These are phyloP conservation scores for Chrysanthemum makinoi DNA, from an alignment of 129 eudicot species.

Conservation along the genomic window DNA sequence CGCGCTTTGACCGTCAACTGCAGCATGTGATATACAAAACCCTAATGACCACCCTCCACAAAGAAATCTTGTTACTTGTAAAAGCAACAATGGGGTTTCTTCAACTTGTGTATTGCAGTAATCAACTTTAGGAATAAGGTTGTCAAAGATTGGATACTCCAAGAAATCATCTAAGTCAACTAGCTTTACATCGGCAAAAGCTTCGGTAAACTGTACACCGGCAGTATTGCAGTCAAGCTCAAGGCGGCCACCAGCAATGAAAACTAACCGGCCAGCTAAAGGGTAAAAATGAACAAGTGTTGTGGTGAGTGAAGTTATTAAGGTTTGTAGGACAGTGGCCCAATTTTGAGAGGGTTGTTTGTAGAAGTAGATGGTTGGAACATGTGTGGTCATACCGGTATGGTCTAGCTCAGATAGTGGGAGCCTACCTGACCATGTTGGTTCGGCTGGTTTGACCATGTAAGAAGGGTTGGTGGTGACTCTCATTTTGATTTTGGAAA, in stretches of 20 bases:
- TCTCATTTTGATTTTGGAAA: conserved; percentile 38
- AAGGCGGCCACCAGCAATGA: conserved; percentile 41
- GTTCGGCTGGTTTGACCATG: conserved; percentile 47
- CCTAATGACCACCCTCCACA: conserved; percentile 68
- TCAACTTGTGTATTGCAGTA: conserved; percentile 44
- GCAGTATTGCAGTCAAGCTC: conserved; percentile 51
- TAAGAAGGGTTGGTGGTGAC: conserved; percentile 32
- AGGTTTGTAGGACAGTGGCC: conserved; percentile 31
- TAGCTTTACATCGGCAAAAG: conserved; percentile 32
- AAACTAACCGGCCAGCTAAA: conserved; percentile 54
- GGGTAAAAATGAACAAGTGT: conserved; percentile 59
- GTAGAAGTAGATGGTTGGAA: conserved; percentile 53
- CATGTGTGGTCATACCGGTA: conserved; percentile 39
- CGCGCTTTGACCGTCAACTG: conserved; percentile 67
- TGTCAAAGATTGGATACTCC: conserved; percentile 24
- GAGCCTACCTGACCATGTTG: conserved; percentile 47
- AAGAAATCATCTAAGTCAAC: conserved; percentile 47
- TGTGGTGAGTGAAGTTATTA: conserved; percentile 43
- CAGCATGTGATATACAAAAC: conserved; percentile 43
- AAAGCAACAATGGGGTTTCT: conserved; percentile 43
- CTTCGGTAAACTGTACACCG: conserved; percentile 52
- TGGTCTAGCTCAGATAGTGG: conserved; percentile 56
- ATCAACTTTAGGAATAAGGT: conserved; percentile 48
- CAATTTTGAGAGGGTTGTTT: conserved; percentile 14
- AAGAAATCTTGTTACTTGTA: conserved; percentile 51